A percentile compares a stretch with the other conserved stretches of the same genome.
phyloP scores from a whole-genome alignment of 2,329 filamentous ascomycete species.

The Verticillium nubilum region DNA sequence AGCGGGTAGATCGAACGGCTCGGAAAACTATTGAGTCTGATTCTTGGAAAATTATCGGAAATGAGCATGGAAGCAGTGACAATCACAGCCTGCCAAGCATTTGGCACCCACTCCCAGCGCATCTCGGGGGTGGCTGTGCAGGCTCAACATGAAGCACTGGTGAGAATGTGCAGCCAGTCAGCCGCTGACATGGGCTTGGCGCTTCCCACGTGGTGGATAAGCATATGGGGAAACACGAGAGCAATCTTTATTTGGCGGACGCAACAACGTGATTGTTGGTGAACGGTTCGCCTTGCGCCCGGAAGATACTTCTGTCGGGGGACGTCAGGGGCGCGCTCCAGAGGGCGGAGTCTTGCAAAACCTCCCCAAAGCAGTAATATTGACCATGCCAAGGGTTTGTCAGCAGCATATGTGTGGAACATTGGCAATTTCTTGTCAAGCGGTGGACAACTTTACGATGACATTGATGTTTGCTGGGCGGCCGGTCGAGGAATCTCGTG shows the following conservation, averaged over 20 bases:
- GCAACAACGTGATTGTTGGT: background rate
- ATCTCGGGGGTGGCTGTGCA: background rate
- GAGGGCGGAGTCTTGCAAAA: background rate
- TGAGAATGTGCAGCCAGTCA: background rate
- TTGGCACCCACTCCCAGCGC: background rate
- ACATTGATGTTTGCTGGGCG: background rate
- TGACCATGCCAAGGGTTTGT: background rate
- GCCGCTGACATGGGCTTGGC: background rate
- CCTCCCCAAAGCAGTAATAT: background rate
- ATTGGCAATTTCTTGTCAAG: background rate
- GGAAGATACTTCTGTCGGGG: background rate
- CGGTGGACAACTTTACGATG: background rate
- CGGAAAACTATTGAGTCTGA: background rate
- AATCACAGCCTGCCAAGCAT: background rate
- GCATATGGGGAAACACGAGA: background rate
- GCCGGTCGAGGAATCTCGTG: background rate
- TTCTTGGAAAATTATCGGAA: background rate
- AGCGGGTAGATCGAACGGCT: background rate
- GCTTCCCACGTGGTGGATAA: background rate
- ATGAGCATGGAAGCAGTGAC: background rate
- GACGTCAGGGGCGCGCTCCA: background rate
- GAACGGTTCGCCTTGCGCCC: background rate
- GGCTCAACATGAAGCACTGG: background rate
- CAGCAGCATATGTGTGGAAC: background rate
- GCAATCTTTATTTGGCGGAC: background rate